Conservation (phyloP, 2,329 filamentous ascomycete species). For the Claviceps sp. region DNA sequence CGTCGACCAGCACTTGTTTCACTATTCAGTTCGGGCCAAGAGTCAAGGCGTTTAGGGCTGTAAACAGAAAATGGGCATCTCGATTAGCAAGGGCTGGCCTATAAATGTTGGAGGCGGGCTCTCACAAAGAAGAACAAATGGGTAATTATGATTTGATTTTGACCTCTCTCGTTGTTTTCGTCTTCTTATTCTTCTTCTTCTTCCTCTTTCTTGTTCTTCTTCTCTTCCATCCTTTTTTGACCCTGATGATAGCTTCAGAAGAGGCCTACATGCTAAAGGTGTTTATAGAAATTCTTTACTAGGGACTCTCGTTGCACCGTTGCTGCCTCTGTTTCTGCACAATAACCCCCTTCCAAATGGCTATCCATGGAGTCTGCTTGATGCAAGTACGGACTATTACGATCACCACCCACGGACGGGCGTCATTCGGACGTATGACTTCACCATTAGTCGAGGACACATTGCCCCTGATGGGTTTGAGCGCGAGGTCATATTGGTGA, state of each 20-base stretch:
- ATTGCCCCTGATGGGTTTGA: constrained; percentile 45
- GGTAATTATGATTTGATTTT: constrained; percentile 15
- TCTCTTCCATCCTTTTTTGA: not conserved
- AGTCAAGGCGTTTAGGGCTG: not conserved
- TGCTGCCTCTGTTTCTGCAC: constrained; percentile 29
- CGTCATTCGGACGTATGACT: constrained; percentile 41
- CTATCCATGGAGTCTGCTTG: constrained; percentile 37
- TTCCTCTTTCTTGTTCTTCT: not conserved
- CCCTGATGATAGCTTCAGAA: not conserved
- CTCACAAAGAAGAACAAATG: constrained; percentile 24
- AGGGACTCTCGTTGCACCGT: constrained; percentile 25
- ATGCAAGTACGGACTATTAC: constrained; percentile 36
- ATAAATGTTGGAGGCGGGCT: constrained; percentile 9
- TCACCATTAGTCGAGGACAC: constrained; percentile 34
- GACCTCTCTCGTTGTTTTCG: not conserved
- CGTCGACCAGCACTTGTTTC: not conserved
- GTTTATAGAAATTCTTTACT: constrained; percentile 22
- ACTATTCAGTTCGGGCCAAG: not conserved
- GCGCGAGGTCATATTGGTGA: constrained; percentile 43
- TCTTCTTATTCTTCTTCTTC: not conserved
- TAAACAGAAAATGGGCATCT: not conserved
- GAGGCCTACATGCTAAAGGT: not conserved
- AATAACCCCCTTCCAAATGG: constrained; percentile 36
- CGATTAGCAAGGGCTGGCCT: not conserved
- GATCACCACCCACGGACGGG: constrained; percentile 35